Evolutionary conservation across 1,284 basidiomycete species (phyloP), one percentile per base, ranked within the genome.

Genomic region (Ceratobasidium sp.): DNA sequence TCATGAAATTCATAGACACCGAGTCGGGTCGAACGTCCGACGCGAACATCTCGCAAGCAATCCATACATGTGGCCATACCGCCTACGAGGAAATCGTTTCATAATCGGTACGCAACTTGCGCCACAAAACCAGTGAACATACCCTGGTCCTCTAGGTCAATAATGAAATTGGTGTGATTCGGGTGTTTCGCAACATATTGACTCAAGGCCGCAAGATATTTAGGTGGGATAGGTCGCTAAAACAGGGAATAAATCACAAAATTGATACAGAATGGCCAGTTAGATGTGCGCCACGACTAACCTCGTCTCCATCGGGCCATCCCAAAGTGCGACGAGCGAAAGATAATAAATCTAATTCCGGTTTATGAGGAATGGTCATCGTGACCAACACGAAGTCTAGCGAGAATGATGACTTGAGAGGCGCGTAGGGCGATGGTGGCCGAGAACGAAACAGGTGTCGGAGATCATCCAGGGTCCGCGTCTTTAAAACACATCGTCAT

Each of bases 271-370:
- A 40, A 1, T 13, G 9, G 28, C 9, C n/a, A 13, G 39, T 40
- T 42, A 15, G 39, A 56, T 33, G 39, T 51, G 73, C 73, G 73
- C 73, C 73, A 76, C 73, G 49, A 76, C 73, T 66, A 39, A 76
- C 73, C 64, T 63, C 39, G 51, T 79, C 78, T 28, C 67, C n/a
- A 42, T 69, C 63, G 44, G 72, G 51, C 23, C 78, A 51, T 18
- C 80, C 77, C 18, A 80, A 66, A 10, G 80, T 80, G 28, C 67
- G 69, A 44, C 75, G 46, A 13, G 73, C 73, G 5, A 76, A 13
- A 1, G 44, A 13, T 5, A 55, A 28, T 33, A 53, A 40, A 20
- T 69, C 46, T 10, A 28, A 23, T 10, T 55, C 49, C 18, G 18
- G 23, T 33, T 53, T 28, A 49, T 63, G 20, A 1, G 20, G 10